Base-by-base conservation (phyloP, 495 filamentous ascomycete genomes). In the Penicillium lividum region DNA sequence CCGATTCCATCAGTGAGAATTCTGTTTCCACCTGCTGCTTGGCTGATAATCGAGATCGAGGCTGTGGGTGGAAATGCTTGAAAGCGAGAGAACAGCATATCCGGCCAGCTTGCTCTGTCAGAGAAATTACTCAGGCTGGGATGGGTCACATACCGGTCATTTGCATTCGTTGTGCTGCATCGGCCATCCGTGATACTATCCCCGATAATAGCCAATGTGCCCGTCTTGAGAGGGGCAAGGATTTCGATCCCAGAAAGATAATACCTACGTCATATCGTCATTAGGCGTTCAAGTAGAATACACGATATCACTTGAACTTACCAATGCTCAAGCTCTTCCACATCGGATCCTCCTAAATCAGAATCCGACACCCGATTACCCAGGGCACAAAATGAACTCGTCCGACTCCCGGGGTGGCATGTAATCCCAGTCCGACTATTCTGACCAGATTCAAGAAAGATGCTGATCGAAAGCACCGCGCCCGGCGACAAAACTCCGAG, bases 181-280 rank as follows among this genome's bases (percentile, higher is more conserved):
- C 85, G 77, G 0, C 88, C 89, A 54, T 91, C 89, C 5, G 88
- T 90, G 61, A 92, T 90, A 61, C 84, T 88, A 65, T 92, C 89
- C 5, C 89, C 87, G 5, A 92, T 74, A 29, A 92, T 82, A 3
- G 80, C 77, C 34, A 89, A 79, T 8, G 79, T 77, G 10, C 68
- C 62, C 5, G 72, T 68, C 29, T 75, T 50, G 7, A 64, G 60
- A 0, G 83, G 77, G 3, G 74, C 69, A 68, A 77, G 81, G 6
- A 78, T 86, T 65, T 90, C 87, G 27, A 90, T 72, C 1, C 75
- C 80, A 28, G 74, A 82, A 42, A 89, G 66, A 53, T 85, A 89
- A 67, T 78, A 82, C 87, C 87, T 78, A 33, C 34, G 15, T 40
- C n/a, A 15, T 0, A 15, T 25, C 11, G 5, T 15, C 11, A 22